Percentiles rank a stretch among this genome's conserved stretches.
phyloP scores from a whole-genome alignment of 208 protist genomes.

The Blastocrithidia nonstop region DNA sequence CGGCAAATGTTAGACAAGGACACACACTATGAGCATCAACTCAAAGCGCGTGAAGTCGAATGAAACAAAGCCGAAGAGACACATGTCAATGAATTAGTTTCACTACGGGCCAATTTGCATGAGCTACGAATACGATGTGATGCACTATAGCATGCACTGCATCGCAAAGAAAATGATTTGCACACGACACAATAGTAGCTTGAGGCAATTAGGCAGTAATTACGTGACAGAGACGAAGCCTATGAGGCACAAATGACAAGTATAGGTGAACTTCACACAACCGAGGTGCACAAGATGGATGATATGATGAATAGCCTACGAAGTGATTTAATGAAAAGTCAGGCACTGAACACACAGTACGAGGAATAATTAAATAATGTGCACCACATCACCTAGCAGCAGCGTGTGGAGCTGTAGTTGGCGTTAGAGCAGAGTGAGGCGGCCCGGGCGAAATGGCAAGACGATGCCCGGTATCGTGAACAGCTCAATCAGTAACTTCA shows the following conservation, averaged over 20 bases:
- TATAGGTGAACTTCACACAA: slow-evolving; percentile 24
- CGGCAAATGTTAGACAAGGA: too few species aligned
- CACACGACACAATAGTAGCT: too few species aligned
- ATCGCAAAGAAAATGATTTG: too few species aligned
- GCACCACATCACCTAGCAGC: slow-evolving; percentile 30
- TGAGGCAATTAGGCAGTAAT: too few species aligned
- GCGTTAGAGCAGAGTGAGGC: slow-evolving; percentile 39
- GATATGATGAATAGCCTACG: slow-evolving; percentile 65
- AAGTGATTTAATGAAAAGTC: slow-evolving; percentile 40
- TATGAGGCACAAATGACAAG: slow-evolving; percentile 5
- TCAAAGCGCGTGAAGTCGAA: too few species aligned
- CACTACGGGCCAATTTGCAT: too few species aligned
- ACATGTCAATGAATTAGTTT: too few species aligned
- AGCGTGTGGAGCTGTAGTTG: slow-evolving; percentile 28
- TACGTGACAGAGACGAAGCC: slow-evolving; percentile 7
- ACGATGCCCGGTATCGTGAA: slow-evolving; percentile 54
- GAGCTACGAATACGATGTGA: too few species aligned
- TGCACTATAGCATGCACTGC: too few species aligned
- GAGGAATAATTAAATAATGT: slow-evolving; percentile 36
- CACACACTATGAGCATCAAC: too few species aligned
- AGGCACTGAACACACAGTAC: slow-evolving; percentile 32
- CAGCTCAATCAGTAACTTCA: slow-evolving; percentile 70
- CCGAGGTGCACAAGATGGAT: slow-evolving; percentile 61
- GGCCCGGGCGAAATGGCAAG: slow-evolving; percentile 33
- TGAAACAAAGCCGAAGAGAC: too few species aligned